phyloP scores from a whole-genome alignment of 2,329 filamentous ascomycete species.

The Fusarium chuoi region DNA sequence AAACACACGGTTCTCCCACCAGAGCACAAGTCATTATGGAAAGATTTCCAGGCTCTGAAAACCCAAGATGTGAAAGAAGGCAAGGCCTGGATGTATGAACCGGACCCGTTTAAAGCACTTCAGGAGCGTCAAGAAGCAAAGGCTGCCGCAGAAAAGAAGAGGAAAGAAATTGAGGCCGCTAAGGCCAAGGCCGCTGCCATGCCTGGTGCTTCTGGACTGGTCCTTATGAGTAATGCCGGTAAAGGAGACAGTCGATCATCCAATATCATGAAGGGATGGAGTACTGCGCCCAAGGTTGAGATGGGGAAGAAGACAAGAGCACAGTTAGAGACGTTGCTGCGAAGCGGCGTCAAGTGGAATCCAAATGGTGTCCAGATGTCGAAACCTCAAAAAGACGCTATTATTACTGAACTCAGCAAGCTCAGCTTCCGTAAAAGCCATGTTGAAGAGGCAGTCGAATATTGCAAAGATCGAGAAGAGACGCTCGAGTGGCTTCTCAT shows the following conservation, averaged over 20 bases:
- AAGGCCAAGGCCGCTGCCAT: constrained; percentile 74
- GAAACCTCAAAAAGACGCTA: constrained; percentile 62
- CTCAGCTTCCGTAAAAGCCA: constrained; percentile 91
- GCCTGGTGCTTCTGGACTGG: constrained; percentile 67
- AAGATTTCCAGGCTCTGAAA: constrained; percentile 87
- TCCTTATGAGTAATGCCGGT: constrained; percentile 59
- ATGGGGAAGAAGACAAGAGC: constrained; percentile 85
- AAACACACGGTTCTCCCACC: constrained; percentile 94
- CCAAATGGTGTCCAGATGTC: constrained; percentile 77
- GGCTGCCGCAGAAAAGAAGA: constrained; percentile 80
- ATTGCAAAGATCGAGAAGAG: constrained; percentile 93
- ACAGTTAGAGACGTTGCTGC: constrained; percentile 82
- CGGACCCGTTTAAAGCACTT: constrained; percentile 87
- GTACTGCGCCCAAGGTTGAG: constrained; percentile 86
- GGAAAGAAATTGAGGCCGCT: constrained; percentile 74
- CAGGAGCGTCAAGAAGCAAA: constrained; percentile 84
- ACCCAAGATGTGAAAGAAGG: constrained; percentile 80
- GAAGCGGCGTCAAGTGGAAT: constrained; percentile 87
- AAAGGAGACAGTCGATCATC: constrained; percentile 47
- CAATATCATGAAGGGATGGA: constrained; percentile 79
- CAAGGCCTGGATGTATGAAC: constrained; percentile 90
- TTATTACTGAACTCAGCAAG: constrained; percentile 78
- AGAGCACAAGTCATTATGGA: constrained; percentile 90
- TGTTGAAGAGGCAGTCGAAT: constrained; percentile 84
- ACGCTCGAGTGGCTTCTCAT: constrained; percentile 95